Conservation (phyloP, 225 moss, liverwort and hornwort genomes). For the Takakia lepidozioides region DNA sequence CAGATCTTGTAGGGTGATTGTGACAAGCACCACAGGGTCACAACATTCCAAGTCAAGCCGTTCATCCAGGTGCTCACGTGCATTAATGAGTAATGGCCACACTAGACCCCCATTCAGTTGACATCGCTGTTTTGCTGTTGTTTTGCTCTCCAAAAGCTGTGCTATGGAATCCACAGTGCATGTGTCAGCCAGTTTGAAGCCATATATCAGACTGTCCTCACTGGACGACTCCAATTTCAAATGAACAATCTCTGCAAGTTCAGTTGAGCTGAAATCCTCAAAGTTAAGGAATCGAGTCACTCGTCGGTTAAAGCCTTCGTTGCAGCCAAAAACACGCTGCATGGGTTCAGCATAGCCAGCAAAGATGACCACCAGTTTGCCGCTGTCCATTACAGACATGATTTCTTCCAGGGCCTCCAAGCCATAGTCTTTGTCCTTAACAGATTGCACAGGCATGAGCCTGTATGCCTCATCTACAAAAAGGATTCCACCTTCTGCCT, state of each 20-base stretch:
- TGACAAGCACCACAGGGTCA: slow-evolving; percentile 20
- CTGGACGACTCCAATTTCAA: slow-evolving; percentile 9
- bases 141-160: slow-evolving; percentile 10
- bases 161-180: slow-evolving; percentile 21
- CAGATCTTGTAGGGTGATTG: slow-evolving; percentile 32
- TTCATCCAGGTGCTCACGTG: slow-evolving; percentile 20
- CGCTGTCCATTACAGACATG: slow-evolving; percentile 19
- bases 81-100: slow-evolving; percentile 30
- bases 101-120: slow-evolving; percentile 34
- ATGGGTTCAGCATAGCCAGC: slow-evolving; percentile 22
- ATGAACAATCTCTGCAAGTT: slow-evolving; percentile 21
- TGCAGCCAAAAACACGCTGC: slow-evolving; percentile 18
- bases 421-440: slow-evolving; percentile 16
- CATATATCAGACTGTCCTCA: slow-evolving; percentile 13
- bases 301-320: slow-evolving; percentile 19
- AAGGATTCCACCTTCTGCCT: slow-evolving; percentile 22
- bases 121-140: slow-evolving; percentile 21
- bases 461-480: slow-evolving; percentile 29
- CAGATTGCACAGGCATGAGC: slow-evolving; percentile 13
- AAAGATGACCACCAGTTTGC: slow-evolving; percentile 21
- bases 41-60: slow-evolving; percentile 26
- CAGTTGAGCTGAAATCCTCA: slow-evolving; percentile 12
- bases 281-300: slow-evolving; percentile 18
- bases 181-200: slow-evolving; percentile 13
- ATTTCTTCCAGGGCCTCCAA: slow-evolving; percentile 23